These are phyloP conservation scores for Arthroderma uncinatum DNA, from an alignment of 2,329 filamentous ascomycete genomes.

Conservation along the genomic window DNA sequence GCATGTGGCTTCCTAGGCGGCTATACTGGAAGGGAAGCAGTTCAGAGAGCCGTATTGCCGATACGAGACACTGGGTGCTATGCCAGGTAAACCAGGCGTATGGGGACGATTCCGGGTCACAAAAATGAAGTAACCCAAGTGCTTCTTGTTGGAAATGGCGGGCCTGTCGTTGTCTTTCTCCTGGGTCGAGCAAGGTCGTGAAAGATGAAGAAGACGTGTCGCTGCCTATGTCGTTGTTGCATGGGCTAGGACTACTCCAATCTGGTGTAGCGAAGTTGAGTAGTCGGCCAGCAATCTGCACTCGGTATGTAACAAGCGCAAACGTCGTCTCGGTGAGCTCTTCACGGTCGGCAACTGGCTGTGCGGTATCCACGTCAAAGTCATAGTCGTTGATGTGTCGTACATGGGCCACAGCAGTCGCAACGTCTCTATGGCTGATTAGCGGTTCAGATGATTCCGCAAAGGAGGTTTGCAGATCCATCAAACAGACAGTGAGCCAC, in stretches of 20 bases:
- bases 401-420: background rate
- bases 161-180: background rate
- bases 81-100: background rate
- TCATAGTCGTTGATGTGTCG: background rate
- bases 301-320: background rate
- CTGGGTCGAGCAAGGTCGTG: background rate
- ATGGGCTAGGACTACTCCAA: background rate
- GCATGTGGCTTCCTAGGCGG: background rate
- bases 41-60: background rate
- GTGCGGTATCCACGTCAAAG: background rate
- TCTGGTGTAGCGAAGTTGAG: background rate
- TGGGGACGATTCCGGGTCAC: background rate
- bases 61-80: background rate
- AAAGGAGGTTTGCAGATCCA: background rate
- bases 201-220: too few species aligned
- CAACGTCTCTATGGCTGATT: background rate
- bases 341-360: background rate
- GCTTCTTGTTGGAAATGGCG: background rate
- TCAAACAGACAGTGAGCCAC: background rate
- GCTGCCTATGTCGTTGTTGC: too few species aligned
- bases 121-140: background rate
- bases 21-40: background rate
- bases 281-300: background rate
- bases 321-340: background rate
- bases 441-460: background rate